Evolutionary conservation across 176 grass and related monocot species (phyloP), one percentile per base, ranked within the genome.

Genomic region (Cocos nucifera): DNA sequence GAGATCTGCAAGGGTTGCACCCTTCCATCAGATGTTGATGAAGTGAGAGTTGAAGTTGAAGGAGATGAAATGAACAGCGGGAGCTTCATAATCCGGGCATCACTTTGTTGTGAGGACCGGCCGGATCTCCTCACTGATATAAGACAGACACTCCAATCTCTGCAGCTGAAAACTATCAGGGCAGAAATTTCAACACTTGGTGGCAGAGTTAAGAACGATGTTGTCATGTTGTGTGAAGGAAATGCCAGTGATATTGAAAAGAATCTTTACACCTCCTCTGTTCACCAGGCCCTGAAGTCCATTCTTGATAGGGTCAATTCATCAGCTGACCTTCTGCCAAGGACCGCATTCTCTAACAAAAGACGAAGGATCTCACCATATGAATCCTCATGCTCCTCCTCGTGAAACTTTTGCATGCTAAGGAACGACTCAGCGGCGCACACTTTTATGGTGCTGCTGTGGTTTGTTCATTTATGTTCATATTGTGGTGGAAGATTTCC

Each of bases 151-250:
- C 75, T 98, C 19, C 54, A 78, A n/a, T 78, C 69, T 19, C 59
- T 99, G 50, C 4, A 66, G 19, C 76, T 84, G 20, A 72, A 59
- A 63, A 67, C 77, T 30, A 73, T 93, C 24, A 71, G 76, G 49
- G 80, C 88, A 6, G 88, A 99, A 67, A 69, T 99, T 24, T 93
- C 84, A 19, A 77, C 88, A n/a, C 67, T 99, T 15, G 76, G 81
- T 63, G 88, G 88, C 6, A 71, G 94, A 79, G 77, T 89, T 6
- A 77, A 81, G 21, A 44, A 83, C 65, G 56, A 81, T 17, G 66
- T 99, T 29, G 55, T 77, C 16, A 22, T 85, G 70, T 53, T 59
- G 30, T 30, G 30, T 5, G 87, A 82, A 28, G 62, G 15, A 32
- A 48, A 20, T 28, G 75, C 54, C 39, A 57, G 17, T 49, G 69